Evolutionary conservation across 768 basidiomycete species (phyloP).

Genomic region (Leucocoprinus leucothites): DNA sequence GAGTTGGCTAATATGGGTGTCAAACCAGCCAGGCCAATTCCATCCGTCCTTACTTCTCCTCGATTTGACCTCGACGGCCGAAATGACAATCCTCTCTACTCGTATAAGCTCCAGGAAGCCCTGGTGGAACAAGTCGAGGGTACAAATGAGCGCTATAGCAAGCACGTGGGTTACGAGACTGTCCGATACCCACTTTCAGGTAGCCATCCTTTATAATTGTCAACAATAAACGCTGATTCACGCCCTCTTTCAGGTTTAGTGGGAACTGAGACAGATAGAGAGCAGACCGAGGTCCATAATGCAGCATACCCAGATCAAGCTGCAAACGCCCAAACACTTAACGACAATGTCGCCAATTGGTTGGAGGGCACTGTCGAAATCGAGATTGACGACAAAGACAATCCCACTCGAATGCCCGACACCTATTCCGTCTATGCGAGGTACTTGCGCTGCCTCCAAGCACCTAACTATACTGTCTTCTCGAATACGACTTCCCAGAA

Average conservation of each 20-base stretch:
- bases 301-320: no score
- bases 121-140: not conserved
- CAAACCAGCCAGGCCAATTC: not conserved
- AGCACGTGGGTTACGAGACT: not conserved
- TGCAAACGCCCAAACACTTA: no score
- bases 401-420: not conserved
- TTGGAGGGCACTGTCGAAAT: slow-evolving; percentile 2
- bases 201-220: not conserved
- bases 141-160: not conserved
- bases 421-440: not conserved
- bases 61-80: slow-evolving; percentile 3
- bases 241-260: no score
- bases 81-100: not conserved
- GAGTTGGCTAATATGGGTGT: not conserved
- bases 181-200: slow-evolving; percentile 3
- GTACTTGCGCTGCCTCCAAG: not conserved
- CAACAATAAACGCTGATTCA: no score
- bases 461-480: slow-evolving; percentile 7
- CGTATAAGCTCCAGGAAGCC: not conserved
- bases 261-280: no score
- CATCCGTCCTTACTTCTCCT: slow-evolving; percentile 5
- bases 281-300: no score
- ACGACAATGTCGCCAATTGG: not conserved
- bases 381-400: not conserved
- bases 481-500: slow-evolving; percentile 3